These are phyloP conservation scores for Ophiostoma sp. DNA, from an alignment of 2,329 filamentous ascomycete species.

Conservation along the genomic window DNA sequence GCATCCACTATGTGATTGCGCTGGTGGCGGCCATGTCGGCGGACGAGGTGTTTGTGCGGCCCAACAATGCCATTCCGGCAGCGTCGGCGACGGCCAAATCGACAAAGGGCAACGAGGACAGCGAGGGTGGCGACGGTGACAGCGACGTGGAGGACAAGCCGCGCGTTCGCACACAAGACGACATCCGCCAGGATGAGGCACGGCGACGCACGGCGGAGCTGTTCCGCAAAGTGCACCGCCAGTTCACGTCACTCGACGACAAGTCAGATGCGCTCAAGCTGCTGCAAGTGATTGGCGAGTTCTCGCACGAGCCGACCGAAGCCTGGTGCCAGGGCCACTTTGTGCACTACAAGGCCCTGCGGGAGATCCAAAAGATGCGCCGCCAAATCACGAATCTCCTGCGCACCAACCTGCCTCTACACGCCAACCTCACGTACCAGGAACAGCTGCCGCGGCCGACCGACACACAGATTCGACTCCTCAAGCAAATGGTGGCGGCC, in stretches of 20 bases:
- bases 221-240: slow-evolving; percentile 71
- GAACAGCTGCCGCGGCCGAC: slow-evolving; percentile 61
- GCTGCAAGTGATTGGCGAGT: slow-evolving; percentile 84
- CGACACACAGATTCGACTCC: slow-evolving; percentile 69
- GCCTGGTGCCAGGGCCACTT: slow-evolving; percentile 81
- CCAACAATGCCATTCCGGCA: slow-evolving; percentile 70
- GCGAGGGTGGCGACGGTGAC: slow-evolving; percentile 36
- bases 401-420: slow-evolving; percentile 69
- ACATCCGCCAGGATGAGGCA: slow-evolving; percentile 70
- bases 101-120: slow-evolving; percentile 37
- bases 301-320: slow-evolving; percentile 71
- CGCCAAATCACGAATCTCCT: slow-evolving; percentile 81
- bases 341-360: slow-evolving; percentile 81
- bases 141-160: slow-evolving; percentile 35
- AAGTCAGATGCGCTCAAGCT: slow-evolving; percentile 87
- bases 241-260: slow-evolving; percentile 79
- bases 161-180: slow-evolving; percentile 60
- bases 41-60: slow-evolving; percentile 81
- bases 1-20: slow-evolving; percentile 82
- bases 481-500: slow-evolving; percentile 89
- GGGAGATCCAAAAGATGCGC: slow-evolving; percentile 81
- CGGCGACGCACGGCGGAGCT: slow-evolving; percentile 62
- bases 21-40: slow-evolving; percentile 87
- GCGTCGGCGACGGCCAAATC: slow-evolving; percentile 40
- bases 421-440: slow-evolving; percentile 55